Conservation (phyloP, 257 asterid species). For the Plantago major region DNA sequence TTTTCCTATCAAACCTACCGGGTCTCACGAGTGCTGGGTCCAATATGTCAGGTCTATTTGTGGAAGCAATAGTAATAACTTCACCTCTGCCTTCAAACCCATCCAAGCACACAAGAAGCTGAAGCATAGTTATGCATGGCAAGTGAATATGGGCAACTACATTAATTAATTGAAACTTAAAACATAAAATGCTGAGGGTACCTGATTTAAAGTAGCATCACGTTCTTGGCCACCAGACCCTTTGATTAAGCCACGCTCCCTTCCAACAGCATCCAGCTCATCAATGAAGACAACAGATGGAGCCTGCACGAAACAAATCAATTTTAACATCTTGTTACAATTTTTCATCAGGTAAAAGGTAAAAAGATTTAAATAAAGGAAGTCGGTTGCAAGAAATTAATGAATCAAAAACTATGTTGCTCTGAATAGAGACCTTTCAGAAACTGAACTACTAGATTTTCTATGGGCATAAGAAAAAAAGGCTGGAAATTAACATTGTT, state of each 20-base stretch:
- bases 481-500: not conserved
- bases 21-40: slow-evolving; percentile 99
- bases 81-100: slow-evolving; percentile 99
- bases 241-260: slow-evolving; percentile 84
- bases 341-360: not conserved
- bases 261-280: slow-evolving; percentile 98
- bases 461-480: no score
- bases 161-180: slow-evolving; percentile 16
- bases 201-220: slow-evolving; percentile 98
- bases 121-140: slow-evolving; percentile 29
- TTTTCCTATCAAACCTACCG: slow-evolving; percentile 92
- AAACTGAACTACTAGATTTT: not conserved
- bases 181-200: slow-evolving; percentile 24
- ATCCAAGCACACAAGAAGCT: slow-evolving; percentile 96
- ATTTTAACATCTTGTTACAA: slow-evolving; percentile 11
- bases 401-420: not conserved
- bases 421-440: not conserved
- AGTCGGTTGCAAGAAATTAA: not conserved
- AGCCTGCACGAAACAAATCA: slow-evolving; percentile 49
- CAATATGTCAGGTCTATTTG: slow-evolving; percentile 93
- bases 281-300: slow-evolving; percentile 97
- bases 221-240: slow-evolving; percentile 99
- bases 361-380: not conserved
- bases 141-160: slow-evolving; percentile 22
- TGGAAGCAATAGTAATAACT: slow-evolving; percentile 97